These are phyloP conservation scores for Lepiota subincarnata DNA, from an alignment of 768 basidiomycete genomes.

Conservation along the genomic window DNA sequence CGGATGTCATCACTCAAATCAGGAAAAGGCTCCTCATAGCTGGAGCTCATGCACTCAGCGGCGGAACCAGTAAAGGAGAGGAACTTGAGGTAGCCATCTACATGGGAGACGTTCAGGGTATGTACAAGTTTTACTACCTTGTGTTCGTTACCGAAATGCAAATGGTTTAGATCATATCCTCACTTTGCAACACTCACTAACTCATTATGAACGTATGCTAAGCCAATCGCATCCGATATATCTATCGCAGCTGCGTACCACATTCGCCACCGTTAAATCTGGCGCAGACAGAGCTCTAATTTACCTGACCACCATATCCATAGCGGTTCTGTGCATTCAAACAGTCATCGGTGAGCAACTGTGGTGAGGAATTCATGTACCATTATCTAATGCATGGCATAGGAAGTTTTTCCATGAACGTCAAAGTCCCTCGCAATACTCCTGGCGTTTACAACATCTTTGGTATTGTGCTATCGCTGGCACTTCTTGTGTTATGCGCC, in stretches of 20 bases:
- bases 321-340: constrained; percentile 65
- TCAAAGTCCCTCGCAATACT: constrained; percentile 54
- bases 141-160: constrained; percentile 8
- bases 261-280: constrained; percentile 53
- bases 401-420: constrained; percentile 72
- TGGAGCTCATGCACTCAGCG: constrained; percentile 32
- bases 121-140: constrained; percentile 12
- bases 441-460: constrained; percentile 46
- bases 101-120: constrained; percentile 90
- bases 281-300: constrained; percentile 66
- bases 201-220: constrained; percentile 84
- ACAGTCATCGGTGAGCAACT: constrained; percentile 47
- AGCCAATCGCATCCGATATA: constrained; percentile 87
- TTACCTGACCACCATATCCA: constrained; percentile 58
- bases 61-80: constrained; percentile 39
- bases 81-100: constrained; percentile 78
- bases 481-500: constrained; percentile 37
- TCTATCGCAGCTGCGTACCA: constrained; percentile 68
- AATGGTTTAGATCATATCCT: constrained; percentile 74
- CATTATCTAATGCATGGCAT: not conserved
- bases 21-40: constrained; percentile 60
- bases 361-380: not conserved
- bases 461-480: constrained; percentile 45
- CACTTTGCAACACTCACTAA: constrained; percentile 78
- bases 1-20: constrained; percentile 76